Evolutionary conservation across 2,329 filamentous ascomycete genomes (phyloP).

Genomic region (Talaromyces rugulosus): DNA sequence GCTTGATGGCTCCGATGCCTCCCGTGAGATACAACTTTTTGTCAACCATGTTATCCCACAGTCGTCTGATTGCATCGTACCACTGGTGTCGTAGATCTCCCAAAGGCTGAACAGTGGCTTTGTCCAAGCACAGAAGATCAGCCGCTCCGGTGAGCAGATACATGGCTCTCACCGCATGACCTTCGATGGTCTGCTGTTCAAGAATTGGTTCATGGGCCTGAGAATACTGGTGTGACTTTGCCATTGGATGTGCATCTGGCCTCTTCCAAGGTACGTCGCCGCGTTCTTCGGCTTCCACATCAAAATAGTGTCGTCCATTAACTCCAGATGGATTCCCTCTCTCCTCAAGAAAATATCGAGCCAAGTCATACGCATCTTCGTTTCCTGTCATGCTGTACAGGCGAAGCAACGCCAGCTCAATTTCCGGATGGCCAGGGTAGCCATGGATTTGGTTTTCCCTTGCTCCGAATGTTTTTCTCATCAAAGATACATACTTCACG

Average conservation of each 20-base stretch:
- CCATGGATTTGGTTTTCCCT: slow-evolving; percentile 48
- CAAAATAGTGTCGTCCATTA: slow-evolving; percentile 50
- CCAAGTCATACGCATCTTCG: slow-evolving; percentile 43
- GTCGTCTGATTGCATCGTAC: slow-evolving; percentile 36
- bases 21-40: slow-evolving; percentile 62
- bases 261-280: slow-evolving; percentile 45
- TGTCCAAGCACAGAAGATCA: slow-evolving; percentile 45
- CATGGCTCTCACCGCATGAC: slow-evolving; percentile 57
- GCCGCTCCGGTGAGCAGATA: slow-evolving; percentile 58
- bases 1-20: slow-evolving; percentile 54
- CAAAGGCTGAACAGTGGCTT: slow-evolving; percentile 16
- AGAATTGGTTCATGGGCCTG: slow-evolving; percentile 55
- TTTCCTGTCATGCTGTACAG: slow-evolving; percentile 40
- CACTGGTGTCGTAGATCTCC: slow-evolving; percentile 23
- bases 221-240: slow-evolving; percentile 36
- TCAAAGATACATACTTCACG: slow-evolving; percentile 51
- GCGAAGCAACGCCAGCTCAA: slow-evolving; percentile 48
- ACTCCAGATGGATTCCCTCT: slow-evolving; percentile 42
- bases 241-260: slow-evolving; percentile 17
- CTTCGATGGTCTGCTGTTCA: slow-evolving; percentile 53
- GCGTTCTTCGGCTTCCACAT: slow-evolving; percentile 49
- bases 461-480: slow-evolving; percentile 51
- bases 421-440: slow-evolving; percentile 59
- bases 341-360: slow-evolving; percentile 55
- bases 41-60: slow-evolving; percentile 60